Conservation (phyloP, 257 asterid genomes). For the Lithospermum erythrorhizon region DNA sequence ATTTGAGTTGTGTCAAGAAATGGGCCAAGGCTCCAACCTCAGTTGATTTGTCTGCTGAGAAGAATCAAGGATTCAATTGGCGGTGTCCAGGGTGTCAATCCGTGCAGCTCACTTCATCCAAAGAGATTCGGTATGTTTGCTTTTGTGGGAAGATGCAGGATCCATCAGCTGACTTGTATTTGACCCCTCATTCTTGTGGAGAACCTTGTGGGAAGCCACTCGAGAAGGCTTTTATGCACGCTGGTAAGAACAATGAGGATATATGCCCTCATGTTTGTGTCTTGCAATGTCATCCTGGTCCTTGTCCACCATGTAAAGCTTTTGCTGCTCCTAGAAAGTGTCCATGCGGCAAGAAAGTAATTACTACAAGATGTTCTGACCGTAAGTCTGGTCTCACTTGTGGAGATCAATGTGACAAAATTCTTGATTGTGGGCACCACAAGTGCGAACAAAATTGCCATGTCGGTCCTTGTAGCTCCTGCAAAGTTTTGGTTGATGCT, state of each 20-base stretch:
- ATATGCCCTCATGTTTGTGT: conserved; percentile 91
- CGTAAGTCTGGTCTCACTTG: conserved; percentile 78
- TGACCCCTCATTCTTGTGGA: conserved; percentile 98
- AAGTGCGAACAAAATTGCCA: conserved; percentile 63
- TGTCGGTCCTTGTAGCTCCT: conserved; percentile 80
- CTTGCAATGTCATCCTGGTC: conserved; percentile 97
- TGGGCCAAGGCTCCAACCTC: conserved; percentile 99
- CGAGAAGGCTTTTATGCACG: conserved; percentile 61
- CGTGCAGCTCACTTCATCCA: conserved; percentile 75
- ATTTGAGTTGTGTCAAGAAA: conserved; percentile 73
- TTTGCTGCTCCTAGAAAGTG: conserved; percentile 83
- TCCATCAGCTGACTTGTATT: conserved; percentile 83
- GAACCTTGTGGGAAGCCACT: conserved; percentile 86
- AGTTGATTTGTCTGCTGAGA: conserved; percentile 66
- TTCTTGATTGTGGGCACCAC: conserved; percentile 83
- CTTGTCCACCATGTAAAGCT: conserved; percentile 98
- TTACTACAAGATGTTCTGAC: conserved; percentile 87
- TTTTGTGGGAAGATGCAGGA: conserved; percentile 86
- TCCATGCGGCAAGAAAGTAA: conserved; percentile 86
- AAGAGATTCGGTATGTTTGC: conserved; percentile 74
- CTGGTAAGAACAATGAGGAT: conserved; percentile 54
- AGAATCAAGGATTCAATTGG: conserved; percentile 82
- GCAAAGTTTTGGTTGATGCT: conserved; percentile 64
- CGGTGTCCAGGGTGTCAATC: conserved; percentile 99
- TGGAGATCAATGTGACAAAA: conserved; percentile 74